Evolutionary conservation across 2,329 filamentous ascomycete genomes (phyloP).

Genomic region (Paramyrothecium roridum): DNA sequence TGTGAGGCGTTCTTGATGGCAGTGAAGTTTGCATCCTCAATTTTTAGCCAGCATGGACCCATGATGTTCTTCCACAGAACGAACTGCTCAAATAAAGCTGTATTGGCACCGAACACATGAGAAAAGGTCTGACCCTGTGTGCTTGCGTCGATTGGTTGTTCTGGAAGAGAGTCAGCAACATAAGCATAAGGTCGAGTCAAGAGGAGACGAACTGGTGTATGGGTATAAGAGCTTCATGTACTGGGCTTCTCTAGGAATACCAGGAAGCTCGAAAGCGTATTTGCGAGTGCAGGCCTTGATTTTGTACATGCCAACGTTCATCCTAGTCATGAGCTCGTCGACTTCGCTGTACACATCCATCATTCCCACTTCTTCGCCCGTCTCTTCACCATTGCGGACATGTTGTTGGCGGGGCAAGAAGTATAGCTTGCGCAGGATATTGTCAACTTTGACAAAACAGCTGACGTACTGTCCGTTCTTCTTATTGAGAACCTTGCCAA

Average conservation of each 20-base stretch:
- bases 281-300: slow-evolving; percentile 87
- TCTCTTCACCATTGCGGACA: slow-evolving; percentile 58
- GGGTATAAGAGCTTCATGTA: slow-evolving; percentile 97
- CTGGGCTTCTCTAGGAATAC: slow-evolving; percentile 81
- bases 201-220: slow-evolving; percentile 64
- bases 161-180: slow-evolving; percentile 27
- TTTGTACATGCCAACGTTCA: slow-evolving; percentile 86
- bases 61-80: slow-evolving; percentile 99
- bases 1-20: slow-evolving; percentile 89
- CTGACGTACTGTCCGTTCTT: slow-evolving; percentile 76
- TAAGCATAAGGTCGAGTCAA: not conserved
- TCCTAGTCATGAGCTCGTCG: slow-evolving; percentile 80
- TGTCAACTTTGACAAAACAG: slow-evolving; percentile 94
- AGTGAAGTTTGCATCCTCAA: slow-evolving; percentile 79
- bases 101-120: slow-evolving; percentile 90
- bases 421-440: slow-evolving; percentile 86
- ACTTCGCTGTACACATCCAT: slow-evolving; percentile 88
- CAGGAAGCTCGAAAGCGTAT: slow-evolving; percentile 90
- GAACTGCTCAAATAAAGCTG: slow-evolving; percentile 94
- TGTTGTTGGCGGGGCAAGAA: slow-evolving; percentile 77
- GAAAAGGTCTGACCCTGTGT: slow-evolving; percentile 85
- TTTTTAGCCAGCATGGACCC: slow-evolving; percentile 96
- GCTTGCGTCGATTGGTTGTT: slow-evolving; percentile 68
- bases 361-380: slow-evolving; percentile 78
- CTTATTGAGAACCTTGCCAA: slow-evolving; percentile 94